Base-by-base conservation (phyloP, 2,329 filamentous ascomycete genomes). In the Pseudocercospora macadamiae region DNA sequence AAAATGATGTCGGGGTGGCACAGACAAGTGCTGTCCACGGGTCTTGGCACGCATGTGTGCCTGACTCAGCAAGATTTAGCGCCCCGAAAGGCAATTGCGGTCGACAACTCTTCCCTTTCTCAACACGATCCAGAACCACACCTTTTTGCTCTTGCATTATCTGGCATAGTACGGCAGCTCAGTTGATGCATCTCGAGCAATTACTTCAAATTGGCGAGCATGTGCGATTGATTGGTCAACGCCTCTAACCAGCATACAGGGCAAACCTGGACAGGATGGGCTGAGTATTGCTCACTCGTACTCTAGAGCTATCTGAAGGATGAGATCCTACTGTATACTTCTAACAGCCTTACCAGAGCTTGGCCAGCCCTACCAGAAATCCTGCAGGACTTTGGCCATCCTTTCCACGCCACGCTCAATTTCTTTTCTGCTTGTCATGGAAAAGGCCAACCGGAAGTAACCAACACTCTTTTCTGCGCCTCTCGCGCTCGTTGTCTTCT, bases 361-460 rank as follows among this genome's bases (percentile, higher is more conserved):
- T n/a, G n/a, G n/a, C n/a, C 14, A 34, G 18, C 25, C 18, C n/a
- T 16, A 21, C 51, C 37, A 54, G 45, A 21, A 34, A n/a, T 45
- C 36, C 12, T 47, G 19, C 52, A 47, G 30, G 5, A 54, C 37
- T 12, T 18, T 7, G 9, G 23, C 25, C 52, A 54, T 47, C 23
- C 52, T 54, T 28, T 47, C 39, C 23, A 47, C 25, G n/a, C 52
- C 37, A 8, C 47, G 25, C 14, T 54, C 36, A 3, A 54, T 34
- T 19, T 54, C 52, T 16, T 54, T 37, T 21, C 30, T 44, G 16
- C 52, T 47, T 14, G 52, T 47, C 52, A 54, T 44, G 6, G 52
- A 54, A 19, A 54, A 54, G 28, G 52, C 37, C 28, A 54, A 34
- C 6, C 52, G 8, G 39, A 47, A 45, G 21, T 54, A 47, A 9